Conservation (phyloP, 176 grass and related monocot species). For the Aegilops sharonensis region DNA sequence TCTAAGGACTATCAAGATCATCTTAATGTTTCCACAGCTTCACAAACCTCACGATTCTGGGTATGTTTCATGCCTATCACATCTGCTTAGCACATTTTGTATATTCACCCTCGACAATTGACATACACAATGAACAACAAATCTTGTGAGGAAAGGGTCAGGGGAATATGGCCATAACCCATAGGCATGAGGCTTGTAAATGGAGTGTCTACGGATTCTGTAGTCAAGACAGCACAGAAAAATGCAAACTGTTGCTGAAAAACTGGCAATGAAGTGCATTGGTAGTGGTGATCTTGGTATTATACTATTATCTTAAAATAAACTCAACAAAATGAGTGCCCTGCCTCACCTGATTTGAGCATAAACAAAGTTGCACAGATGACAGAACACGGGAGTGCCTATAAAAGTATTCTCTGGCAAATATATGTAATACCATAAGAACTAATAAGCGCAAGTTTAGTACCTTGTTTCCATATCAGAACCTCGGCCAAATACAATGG, state of each 20-base stretch:
- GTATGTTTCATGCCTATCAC: conserved; percentile 5
- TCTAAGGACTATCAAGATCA: conserved; percentile 7
- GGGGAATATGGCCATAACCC: background rate
- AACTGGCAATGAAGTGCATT: background rate
- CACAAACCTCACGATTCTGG: background rate
- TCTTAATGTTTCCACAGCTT: background rate
- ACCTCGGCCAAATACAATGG: conserved; percentile 92
- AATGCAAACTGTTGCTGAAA: conserved; percentile 9
- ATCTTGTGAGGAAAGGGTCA: background rate
- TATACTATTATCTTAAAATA: background rate
- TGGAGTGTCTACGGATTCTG: background rate
- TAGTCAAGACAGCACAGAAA: background rate
- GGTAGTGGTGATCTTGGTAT: background rate
- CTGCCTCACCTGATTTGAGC: background rate
- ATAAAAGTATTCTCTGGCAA: conserved; percentile 17
- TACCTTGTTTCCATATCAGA: conserved; percentile 95
- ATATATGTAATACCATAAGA: conserved; percentile 3
- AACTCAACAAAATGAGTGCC: background rate
- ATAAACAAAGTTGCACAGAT: background rate
- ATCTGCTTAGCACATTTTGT: background rate
- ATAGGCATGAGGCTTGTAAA: background rate
- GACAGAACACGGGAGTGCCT: background rate
- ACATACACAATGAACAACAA: background rate
- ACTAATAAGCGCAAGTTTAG: background rate
- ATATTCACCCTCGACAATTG: background rate